A percentile compares a stretch with the other conserved stretches of the same genome.
Conservation (phyloP, 768 basidiomycete species). For the Scleroderma citrinum region DNA sequence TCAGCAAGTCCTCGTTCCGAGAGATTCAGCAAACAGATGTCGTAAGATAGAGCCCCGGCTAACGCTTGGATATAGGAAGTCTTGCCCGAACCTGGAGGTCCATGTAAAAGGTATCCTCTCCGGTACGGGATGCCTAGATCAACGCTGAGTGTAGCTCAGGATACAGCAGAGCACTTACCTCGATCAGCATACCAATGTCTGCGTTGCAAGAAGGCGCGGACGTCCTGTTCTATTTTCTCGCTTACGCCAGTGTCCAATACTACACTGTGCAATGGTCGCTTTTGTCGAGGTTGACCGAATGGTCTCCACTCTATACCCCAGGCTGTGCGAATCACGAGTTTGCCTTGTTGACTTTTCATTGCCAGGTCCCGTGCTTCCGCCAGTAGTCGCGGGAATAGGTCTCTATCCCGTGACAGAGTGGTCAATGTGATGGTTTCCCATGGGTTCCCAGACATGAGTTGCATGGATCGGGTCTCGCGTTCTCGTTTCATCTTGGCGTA, state of each 20-base stretch:
- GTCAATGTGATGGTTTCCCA: conserved; percentile 98
- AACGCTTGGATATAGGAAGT: conserved; percentile 98
- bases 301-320: conserved; percentile 97
- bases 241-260: conserved; percentile 78
- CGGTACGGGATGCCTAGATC: conserved; percentile 89
- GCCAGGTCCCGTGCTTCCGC: conserved; percentile 88
- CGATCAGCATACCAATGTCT: conserved; percentile 95
- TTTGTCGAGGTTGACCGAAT: conserved; percentile 86
- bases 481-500: conserved; percentile 80
- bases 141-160: conserved; percentile 1
- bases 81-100: conserved; percentile 97
- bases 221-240: conserved; percentile 78
- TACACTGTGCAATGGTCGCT: conserved; percentile 83
- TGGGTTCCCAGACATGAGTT: conserved; percentile 84
- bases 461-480: conserved; percentile 88
- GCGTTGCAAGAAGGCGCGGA: conserved; percentile 75
- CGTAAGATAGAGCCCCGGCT: conserved; percentile 87
- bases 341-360: conserved; percentile 81
- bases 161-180: conserved; percentile 45
- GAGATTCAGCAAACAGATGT: conserved; percentile 93
- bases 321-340: conserved; percentile 92
- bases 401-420: conserved; percentile 81
- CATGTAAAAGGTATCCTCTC: conserved; percentile 89
- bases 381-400: conserved; percentile 73
- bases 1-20: conserved; percentile 95